Percentiles rank a stretch among this genome's conserved stretches.
Evolutionary conservation across 164 flowering plant species (phyloP).

Genomic region (Santalum album): DNA sequence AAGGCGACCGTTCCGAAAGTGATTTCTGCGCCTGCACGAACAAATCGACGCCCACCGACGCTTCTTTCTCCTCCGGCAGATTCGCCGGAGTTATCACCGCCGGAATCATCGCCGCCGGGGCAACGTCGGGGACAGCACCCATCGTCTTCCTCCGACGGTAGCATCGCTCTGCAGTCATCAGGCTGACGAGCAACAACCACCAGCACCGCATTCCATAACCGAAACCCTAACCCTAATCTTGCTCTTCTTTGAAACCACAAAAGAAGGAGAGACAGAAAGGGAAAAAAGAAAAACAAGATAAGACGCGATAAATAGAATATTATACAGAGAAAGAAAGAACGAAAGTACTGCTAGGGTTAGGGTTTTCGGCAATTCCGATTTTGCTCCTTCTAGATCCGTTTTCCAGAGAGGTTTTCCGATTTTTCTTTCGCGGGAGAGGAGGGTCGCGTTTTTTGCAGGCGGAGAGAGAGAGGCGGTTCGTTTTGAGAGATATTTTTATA

Average conservation of each 20-base stretch:
- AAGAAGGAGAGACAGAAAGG: not conserved
- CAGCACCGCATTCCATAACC: slow-evolving; percentile 27
- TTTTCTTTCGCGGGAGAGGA: slow-evolving; percentile 8
- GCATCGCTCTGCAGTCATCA: slow-evolving; percentile 49
- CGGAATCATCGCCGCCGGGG: slow-evolving; percentile 35
- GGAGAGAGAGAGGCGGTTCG: not conserved
- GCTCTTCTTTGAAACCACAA: not conserved
- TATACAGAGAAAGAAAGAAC: not conserved
- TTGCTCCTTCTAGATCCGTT: slow-evolving; percentile 23
- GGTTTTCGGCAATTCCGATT: slow-evolving; percentile 24
- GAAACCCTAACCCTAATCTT: slow-evolving; percentile 18
- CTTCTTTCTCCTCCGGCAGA: not conserved
- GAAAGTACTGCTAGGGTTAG: slow-evolving; percentile 28
- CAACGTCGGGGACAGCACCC: slow-evolving; percentile 58
- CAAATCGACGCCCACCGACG: slow-evolving; percentile 27
- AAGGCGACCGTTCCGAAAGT: slow-evolving; percentile 59
- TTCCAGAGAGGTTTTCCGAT: slow-evolving; percentile 8
- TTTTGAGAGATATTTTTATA: slow-evolving; percentile 6
- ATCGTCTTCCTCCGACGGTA: slow-evolving; percentile 48
- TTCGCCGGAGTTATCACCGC: slow-evolving; percentile 19
- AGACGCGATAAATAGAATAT: not conserved
- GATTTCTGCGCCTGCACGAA: slow-evolving; percentile 68
- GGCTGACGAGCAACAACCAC: slow-evolving; percentile 16
- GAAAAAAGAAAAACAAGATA: not conserved
- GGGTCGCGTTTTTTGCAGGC: slow-evolving; percentile 30